These are phyloP conservation scores for Macadamia tetraphylla DNA, from an alignment of 164 flowering plant genomes.

Conservation along the genomic window DNA sequence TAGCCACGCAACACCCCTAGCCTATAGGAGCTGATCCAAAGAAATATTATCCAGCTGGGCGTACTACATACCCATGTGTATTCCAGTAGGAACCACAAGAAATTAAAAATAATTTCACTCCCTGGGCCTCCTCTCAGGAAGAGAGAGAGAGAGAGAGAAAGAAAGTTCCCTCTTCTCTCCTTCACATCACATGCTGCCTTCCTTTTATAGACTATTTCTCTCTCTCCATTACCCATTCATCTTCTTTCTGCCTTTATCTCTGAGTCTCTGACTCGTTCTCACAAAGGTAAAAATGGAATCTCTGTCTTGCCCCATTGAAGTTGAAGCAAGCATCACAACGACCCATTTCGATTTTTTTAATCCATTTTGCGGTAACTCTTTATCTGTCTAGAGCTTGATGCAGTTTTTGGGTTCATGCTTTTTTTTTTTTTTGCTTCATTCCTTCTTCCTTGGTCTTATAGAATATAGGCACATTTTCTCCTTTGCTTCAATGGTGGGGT, in stretches of 20 bases:
- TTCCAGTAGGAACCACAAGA: neutral
- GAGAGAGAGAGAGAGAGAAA: constrained; percentile 1
- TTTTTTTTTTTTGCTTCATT: constrained; percentile 1
- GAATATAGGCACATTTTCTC: neutral
- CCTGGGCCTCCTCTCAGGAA: no score
- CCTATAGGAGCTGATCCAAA: neutral
- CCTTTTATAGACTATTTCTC: constrained; percentile 8
- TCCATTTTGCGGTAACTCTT: constrained; percentile 6
- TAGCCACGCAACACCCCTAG: no score
- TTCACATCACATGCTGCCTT: constrained; percentile 26
- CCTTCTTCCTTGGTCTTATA: constrained; percentile 4
- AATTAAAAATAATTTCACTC: neutral
- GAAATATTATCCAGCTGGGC: neutral
- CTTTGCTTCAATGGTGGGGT: constrained; percentile 3
- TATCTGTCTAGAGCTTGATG: neutral
- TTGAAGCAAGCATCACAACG: neutral
- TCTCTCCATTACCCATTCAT: neutral
- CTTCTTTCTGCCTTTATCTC: constrained; percentile 6
- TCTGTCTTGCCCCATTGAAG: neutral
- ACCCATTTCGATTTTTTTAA: constrained; percentile 8
- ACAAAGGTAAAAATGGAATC: neutral
- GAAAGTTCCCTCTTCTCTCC: constrained; percentile 10
- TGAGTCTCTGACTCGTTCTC: neutral
- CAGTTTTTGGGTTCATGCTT: constrained; percentile 1
- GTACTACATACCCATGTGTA: neutral